Percentiles rank a stretch among this genome's conserved stretches.
These are phyloP conservation scores for Penicillium tannophilum DNA, from an alignment of 495 filamentous ascomycete species.

Conservation along the genomic window DNA sequence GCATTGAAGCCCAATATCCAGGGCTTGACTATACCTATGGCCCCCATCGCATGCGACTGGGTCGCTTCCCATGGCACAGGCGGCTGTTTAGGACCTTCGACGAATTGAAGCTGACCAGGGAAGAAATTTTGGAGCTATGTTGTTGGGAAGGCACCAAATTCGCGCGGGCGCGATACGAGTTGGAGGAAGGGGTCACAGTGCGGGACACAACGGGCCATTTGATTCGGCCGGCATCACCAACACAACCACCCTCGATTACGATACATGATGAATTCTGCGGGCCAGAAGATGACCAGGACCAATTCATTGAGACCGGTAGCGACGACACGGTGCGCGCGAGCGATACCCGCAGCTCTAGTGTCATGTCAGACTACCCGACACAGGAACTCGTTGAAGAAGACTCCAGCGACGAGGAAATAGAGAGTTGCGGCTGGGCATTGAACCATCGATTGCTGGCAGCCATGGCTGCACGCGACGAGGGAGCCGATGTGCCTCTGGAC, in stretches of 20 bases:
- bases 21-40: conserved; percentile 83
- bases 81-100: conserved; percentile 84
- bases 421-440: conserved; percentile 71
- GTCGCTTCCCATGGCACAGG: conserved; percentile 79
- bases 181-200: conserved; percentile 71
- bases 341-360: conserved; percentile 21
- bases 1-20: conserved; percentile 85
- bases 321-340: conserved; percentile 32
- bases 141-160: conserved; percentile 94
- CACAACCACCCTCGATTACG: conserved; percentile 32
- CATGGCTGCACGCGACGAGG: conserved; percentile 64
- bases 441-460: conserved; percentile 73
- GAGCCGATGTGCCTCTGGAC: conserved; percentile 67
- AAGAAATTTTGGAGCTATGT: conserved; percentile 77
- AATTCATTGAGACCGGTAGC: conserved; percentile 26
- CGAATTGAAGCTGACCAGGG: conserved; percentile 68
- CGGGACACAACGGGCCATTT: conserved; percentile 76
- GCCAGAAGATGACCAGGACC: conserved; percentile 35
- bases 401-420: conserved; percentile 66
- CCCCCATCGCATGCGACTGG: conserved; percentile 80
- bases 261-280: conserved; percentile 31
- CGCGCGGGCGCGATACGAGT: conserved; percentile 82
- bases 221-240: conserved; percentile 50
- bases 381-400: conserved; percentile 55
- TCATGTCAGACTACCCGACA: conserved; percentile 27